Conservation (phyloP, 2,329 filamentous ascomycete genomes). For the Mycosphaerella sp. region DNA sequence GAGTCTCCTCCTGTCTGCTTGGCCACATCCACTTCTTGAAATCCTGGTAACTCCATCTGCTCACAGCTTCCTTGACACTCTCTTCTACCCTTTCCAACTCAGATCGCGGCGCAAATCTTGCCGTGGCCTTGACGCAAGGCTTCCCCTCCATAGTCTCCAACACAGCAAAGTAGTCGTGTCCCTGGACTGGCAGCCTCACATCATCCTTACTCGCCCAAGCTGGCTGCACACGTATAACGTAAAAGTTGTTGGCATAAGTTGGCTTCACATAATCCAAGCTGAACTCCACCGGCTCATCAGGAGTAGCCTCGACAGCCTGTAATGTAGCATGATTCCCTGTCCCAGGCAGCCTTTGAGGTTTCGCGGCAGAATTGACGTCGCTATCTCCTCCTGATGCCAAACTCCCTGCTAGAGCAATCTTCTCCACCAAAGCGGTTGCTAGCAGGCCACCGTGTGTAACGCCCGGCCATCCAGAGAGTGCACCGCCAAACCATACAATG, state of each 20-base stretch:
- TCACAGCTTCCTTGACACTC: constrained; percentile 20
- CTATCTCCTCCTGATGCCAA: constrained; percentile 36
- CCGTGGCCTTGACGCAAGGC: constrained; percentile 51
- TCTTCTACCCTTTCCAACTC: constrained; percentile 21
- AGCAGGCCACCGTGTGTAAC: constrained; percentile 66
- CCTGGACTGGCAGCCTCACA: constrained; percentile 21
- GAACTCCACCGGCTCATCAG: constrained; percentile 35
- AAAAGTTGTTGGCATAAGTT: constrained; percentile 56
- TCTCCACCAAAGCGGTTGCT: constrained; percentile 64
- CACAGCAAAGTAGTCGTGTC: constrained; percentile 47
- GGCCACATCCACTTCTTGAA: constrained; percentile 35
- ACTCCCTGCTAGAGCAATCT: constrained; percentile 59
- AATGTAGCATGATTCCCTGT: constrained; percentile 32
- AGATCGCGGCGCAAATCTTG: constrained; percentile 25
- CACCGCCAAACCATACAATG: constrained; percentile 63
- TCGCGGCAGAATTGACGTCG: constrained; percentile 23
- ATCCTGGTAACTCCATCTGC: constrained; percentile 23
- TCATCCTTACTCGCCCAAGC: constrained; percentile 21
- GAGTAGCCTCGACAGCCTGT: constrained; percentile 11
- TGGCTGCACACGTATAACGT: constrained; percentile 52
- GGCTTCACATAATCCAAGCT: constrained; percentile 57
- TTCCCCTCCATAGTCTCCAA: constrained; percentile 51
- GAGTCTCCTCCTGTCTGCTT: constrained; percentile 23
- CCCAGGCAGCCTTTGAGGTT: constrained; percentile 30
- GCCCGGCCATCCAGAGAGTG: constrained; percentile 62